A percentile compares a stretch with the other conserved stretches of the same genome.
Conservation (phyloP, 371 early-diverging fungal genomes). For the Racocetra persica region DNA sequence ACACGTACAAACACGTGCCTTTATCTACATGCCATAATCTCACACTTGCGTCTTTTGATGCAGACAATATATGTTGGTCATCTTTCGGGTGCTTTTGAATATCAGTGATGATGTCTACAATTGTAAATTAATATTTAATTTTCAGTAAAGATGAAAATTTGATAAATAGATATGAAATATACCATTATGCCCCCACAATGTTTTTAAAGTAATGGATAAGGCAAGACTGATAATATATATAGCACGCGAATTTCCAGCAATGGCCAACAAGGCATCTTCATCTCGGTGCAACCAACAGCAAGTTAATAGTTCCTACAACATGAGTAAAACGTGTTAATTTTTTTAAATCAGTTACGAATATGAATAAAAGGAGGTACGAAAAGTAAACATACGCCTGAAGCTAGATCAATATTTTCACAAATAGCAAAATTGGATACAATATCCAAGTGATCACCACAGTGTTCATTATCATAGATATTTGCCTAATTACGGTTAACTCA, state of each 20-base stretch:
- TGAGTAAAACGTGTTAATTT: not conserved
- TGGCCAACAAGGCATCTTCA: conserved; percentile 38
- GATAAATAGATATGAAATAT: not conserved
- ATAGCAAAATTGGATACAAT: conserved; percentile 85
- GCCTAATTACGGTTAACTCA: conserved; percentile 55
- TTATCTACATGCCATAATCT: conserved; percentile 89
- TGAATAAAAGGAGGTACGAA: not conserved
- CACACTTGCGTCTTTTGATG: conserved; percentile 83
- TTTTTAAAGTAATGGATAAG: conserved; percentile 17
- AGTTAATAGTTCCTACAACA: conserved; percentile 36
- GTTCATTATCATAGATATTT: conserved; percentile 90
- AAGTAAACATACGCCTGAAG: conserved; percentile 46
- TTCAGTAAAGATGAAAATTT: too few species aligned
- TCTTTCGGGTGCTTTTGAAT: conserved; percentile 76
- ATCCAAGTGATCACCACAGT: conserved; percentile 90
- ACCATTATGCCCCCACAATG: conserved; percentile 33
- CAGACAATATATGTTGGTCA: conserved; percentile 73
- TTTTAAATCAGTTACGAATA: not conserved
- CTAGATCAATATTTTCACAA: conserved; percentile 44
- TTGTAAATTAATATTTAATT: not conserved
- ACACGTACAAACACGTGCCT: conserved; percentile 67
- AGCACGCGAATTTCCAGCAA: conserved; percentile 20
- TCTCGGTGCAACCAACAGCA: conserved; percentile 40
- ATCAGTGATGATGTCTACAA: conserved; percentile 66
- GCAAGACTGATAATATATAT: conserved; percentile 38